Conservation (phyloP, 2,329 filamentous ascomycete genomes). For the Aspergillus pseudotamarii region DNA sequence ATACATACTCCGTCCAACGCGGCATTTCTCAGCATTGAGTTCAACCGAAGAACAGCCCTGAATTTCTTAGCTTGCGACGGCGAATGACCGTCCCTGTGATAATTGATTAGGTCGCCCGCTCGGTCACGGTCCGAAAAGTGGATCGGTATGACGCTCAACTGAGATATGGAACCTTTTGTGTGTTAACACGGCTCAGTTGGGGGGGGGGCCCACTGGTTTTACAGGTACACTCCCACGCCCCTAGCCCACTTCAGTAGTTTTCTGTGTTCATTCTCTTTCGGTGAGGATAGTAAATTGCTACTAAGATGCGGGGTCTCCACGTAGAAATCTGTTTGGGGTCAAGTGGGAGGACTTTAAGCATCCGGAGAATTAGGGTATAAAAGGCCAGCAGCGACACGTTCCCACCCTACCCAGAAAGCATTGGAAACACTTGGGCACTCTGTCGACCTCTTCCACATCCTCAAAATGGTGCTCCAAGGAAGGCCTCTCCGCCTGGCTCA, state of each 20-base stretch:
- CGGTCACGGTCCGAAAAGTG: slow-evolving; percentile 6
- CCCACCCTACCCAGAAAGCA: neutral
- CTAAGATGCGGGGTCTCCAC: slow-evolving; percentile 6
- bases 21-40: neutral
- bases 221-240: neutral
- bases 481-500: slow-evolving; percentile 23
- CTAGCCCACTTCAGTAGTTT: neutral
- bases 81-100: neutral
- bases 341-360: no score
- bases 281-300: neutral
- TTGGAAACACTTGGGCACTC: neutral
- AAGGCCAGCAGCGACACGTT: neutral
- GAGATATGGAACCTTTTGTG: neutral
- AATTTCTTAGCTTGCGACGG: neutral
- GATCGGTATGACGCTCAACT: neutral
- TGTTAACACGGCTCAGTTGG: neutral
- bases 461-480: slow-evolving; percentile 8
- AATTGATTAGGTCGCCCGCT: neutral
- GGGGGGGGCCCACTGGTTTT: neutral
- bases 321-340: neutral
- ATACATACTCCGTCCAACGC: neutral
- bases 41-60: neutral
- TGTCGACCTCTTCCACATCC: neutral
- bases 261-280: neutral
- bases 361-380: neutral